A percentile compares a stretch with the other conserved stretches of the same genome.
Evolutionary conservation across 1,139 yeast species (phyloP).

Genomic region (Saccharomyces hybrid): DNA sequence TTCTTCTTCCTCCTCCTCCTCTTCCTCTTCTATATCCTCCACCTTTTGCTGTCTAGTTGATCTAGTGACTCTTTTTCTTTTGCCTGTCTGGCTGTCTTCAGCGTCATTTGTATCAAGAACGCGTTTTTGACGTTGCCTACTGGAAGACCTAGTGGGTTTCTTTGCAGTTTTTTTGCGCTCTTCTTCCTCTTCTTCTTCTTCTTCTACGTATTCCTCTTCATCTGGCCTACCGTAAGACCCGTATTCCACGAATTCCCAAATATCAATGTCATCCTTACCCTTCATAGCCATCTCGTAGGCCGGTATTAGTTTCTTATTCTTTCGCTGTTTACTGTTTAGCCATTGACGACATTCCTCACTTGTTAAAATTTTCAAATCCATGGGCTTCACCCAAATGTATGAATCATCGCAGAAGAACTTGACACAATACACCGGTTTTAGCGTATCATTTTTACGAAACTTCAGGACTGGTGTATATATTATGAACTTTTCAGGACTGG

Average conservation of each 20-base stretch:
- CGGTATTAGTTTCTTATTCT: slow-evolving; percentile 26
- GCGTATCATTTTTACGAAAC: slow-evolving; percentile 19
- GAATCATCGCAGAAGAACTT: slow-evolving; percentile 31
- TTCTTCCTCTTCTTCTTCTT: slow-evolving; percentile 8
- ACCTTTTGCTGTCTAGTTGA: slow-evolving; percentile 12
- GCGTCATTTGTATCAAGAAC: neutral
- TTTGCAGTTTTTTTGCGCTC: slow-evolving; percentile 3
- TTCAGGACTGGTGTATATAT: slow-evolving; percentile 22
- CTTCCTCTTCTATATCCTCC: slow-evolving; percentile 9
- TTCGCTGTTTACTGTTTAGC: slow-evolving; percentile 17
- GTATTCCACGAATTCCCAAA: slow-evolving; percentile 31
- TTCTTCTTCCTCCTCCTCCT: neutral
- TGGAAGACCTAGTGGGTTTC: slow-evolving; percentile 10
- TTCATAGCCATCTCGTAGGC: slow-evolving; percentile 30
- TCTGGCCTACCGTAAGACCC: slow-evolving; percentile 26
- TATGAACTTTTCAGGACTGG: slow-evolving; percentile 20
- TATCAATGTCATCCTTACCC: slow-evolving; percentile 24
- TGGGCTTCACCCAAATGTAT: slow-evolving; percentile 29
- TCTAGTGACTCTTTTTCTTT: slow-evolving; percentile 13
- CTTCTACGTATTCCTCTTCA: slow-evolving; percentile 18
- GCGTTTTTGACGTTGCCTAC: slow-evolving; percentile 10
- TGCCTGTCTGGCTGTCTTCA: neutral
- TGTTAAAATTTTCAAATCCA: slow-evolving; percentile 18
- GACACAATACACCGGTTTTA: slow-evolving; percentile 25
- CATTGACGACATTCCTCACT: slow-evolving; percentile 22